Conservation (phyloP, 331 rosid species). For the Saraca asoca region DNA sequence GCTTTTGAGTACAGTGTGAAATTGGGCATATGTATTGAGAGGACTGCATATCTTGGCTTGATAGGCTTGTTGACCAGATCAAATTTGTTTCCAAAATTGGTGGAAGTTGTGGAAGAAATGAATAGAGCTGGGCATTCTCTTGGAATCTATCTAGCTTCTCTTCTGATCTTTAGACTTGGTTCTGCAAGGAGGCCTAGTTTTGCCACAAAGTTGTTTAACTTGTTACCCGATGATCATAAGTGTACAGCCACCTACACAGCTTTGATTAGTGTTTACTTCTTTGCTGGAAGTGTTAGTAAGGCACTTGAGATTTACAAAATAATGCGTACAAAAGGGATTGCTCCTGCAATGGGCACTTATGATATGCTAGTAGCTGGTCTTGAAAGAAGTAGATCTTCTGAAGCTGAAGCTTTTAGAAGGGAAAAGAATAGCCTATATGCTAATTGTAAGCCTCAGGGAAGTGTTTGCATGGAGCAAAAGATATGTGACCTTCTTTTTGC, state of each 20-base stretch:
- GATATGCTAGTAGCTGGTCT: slow-evolving; percentile 61
- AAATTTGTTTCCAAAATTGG: slow-evolving; percentile 46
- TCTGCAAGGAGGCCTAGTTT: slow-evolving; percentile 52
- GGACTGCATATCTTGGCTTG: slow-evolving; percentile 59
- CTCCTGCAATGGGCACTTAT: slow-evolving; percentile 66
- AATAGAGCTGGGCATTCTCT: slow-evolving; percentile 61
- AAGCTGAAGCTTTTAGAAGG: slow-evolving; percentile 58
- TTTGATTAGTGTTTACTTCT: slow-evolving; percentile 66
- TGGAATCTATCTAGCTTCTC: slow-evolving; percentile 63
- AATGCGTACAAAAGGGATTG: slow-evolving; percentile 55
- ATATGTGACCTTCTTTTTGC: slow-evolving; percentile 72
- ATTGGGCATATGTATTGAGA: slow-evolving; percentile 47
- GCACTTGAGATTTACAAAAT: slow-evolving; percentile 58
- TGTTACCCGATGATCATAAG: slow-evolving; percentile 63
- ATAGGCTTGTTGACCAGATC: slow-evolving; percentile 66
- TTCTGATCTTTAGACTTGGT: slow-evolving; percentile 63
- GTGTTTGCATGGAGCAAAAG: slow-evolving; percentile 50
- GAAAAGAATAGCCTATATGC: slow-evolving; percentile 57
- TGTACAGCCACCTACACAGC: slow-evolving; percentile 79
- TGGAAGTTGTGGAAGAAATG: slow-evolving; percentile 59
- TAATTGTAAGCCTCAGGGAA: slow-evolving; percentile 37
- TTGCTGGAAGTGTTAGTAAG: slow-evolving; percentile 57
- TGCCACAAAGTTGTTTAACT: slow-evolving; percentile 59
- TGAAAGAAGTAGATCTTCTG: slow-evolving; percentile 56
- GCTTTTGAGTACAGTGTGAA: slow-evolving; percentile 57